Evolutionary conservation across 2,329 filamentous ascomycete genomes (phyloP), one percentile per base, ranked within the genome.

Genomic region (Fusarium incarnatum): DNA sequence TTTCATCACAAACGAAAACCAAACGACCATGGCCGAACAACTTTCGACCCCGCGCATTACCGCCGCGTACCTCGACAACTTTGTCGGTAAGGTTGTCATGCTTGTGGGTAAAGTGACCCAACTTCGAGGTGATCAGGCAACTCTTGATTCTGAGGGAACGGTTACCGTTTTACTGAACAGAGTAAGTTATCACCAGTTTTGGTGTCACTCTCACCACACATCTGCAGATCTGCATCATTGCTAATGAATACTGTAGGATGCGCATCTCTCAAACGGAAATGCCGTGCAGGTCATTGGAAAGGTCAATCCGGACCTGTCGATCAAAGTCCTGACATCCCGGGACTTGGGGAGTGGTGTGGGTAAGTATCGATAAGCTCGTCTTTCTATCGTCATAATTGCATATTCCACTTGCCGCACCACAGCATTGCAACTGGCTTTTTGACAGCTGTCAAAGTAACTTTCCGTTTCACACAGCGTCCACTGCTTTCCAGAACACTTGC

Each of bases 101-200:
- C 85, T 98, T 58, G 86, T 97, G 8, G 96, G 96, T 75, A 94
- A 92, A 75, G 94, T 98, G 48, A 87, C 88, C 6, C 91, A 96
- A 75, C 85, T 98, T 25, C 90, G 91, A 54, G 94, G 94, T 72
- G 92, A 96, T 55, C 87, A 88, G 53, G 95, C 94, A 0, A 89
- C 89, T 8, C 87, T 98, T 30, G 94, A 97, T 60, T 91, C 93
- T 8, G 91, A 89, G 27, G 95, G 95, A 0, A 87, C 89, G 23
- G 88, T 98, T 27, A 92, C 90, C 1, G 85, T 94, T 3, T 83
- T 91, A 20, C 79, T 98, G 71, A 94, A 93, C 77, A 86, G 91
- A 53, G 92, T 94, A 83, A 65, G 86, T 71, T n/a, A 41, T 20
- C 16, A 12, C 7, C 15, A 37, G 4, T 18, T 34, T 34, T 34